Evolutionary conservation across 331 rosid species (phyloP).

Genomic region (Telfairia occidentalis): DNA sequence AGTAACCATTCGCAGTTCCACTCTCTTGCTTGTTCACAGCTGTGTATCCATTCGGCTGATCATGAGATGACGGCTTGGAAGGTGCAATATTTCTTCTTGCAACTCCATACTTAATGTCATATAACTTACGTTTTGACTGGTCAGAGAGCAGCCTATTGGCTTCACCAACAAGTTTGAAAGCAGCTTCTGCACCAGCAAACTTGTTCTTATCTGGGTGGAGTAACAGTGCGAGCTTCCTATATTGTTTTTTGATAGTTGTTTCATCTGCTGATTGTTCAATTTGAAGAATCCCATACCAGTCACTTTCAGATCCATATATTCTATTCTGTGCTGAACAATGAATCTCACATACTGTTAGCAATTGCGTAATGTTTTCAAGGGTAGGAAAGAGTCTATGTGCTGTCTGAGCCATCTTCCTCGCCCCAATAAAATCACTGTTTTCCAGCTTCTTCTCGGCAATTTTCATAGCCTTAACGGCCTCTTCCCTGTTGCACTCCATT

Average conservation of each 20-base stretch:
- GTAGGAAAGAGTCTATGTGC: conserved; percentile 61
- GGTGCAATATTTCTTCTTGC: conserved; percentile 21
- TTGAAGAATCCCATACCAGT: conserved; percentile 86
- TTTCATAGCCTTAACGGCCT: conserved; percentile 60
- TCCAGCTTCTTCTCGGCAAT: conserved; percentile 58
- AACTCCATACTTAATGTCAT: conserved; percentile 31
- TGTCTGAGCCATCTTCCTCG: conserved; percentile 50
- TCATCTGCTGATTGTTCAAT: conserved; percentile 35
- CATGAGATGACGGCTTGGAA: conserved; percentile 23
- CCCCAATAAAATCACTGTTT: conserved; percentile 54
- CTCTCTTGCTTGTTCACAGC: conserved; percentile 15
- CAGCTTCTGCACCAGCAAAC: conserved; percentile 84
- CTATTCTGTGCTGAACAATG: conserved; percentile 67
- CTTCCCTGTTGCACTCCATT: conserved; percentile 97
- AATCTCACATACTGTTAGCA: conserved; percentile 66
- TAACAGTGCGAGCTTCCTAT: conserved; percentile 65
- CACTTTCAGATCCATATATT: conserved; percentile 40
- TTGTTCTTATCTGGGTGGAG: conserved; percentile 95
- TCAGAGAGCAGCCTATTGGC: conserved; percentile 67
- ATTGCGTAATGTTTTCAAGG: conserved; percentile 50
- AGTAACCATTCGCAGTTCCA: conserved; percentile 19
- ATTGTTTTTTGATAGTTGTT: conserved; percentile 55
- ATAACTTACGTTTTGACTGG: conserved; percentile 33
- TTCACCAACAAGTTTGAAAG: conserved; percentile 78
- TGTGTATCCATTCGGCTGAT: conserved; percentile 23